Base-by-base conservation (phyloP, 2,329 filamentous ascomycete species). In the Alternaria infectoria region DNA sequence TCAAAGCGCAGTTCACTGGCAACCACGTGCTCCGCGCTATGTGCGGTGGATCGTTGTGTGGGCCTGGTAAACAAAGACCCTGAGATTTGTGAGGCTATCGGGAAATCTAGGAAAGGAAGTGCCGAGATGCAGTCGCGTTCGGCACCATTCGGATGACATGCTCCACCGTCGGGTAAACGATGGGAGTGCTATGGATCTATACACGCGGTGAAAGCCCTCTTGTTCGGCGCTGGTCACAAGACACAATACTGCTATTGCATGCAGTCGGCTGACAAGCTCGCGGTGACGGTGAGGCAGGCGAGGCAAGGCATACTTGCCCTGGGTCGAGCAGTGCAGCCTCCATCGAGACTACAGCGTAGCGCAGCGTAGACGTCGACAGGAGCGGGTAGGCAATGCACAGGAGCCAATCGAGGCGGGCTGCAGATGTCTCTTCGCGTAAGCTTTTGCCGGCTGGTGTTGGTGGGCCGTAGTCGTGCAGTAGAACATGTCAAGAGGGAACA, bases 71-170 rank as follows among this genome's bases (percentile, higher is more conserved):
- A 65, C 49, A 65, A 36, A 65, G 69, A 73, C 69, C 68, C 71
- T 70, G 69, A 69, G 59, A 59, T 62, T 47, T 65, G 59, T 69
- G 63, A 60, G 56, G 64, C 36, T 49, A 40, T 69, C 70, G 71
- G 71, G 65, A 68, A 60, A 70, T 68, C 57, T 73, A 74, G 72
- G 72, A 65, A 70, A 54, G 57, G 26, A 57, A 65, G 40, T 60
- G 62, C 66, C 57, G 63, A 66, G 7, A 23, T 36, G 19, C 28
- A 40, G 43, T 32, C 47, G 51, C n/a, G 44, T 56, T 58, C 65
- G 63, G 63, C 56, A 58, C 50, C 43, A 61, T 32, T 67, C 66
- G 69, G 68, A 64, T 63, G 51, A 54, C 32, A 50, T 61, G 58
- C 62, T 64, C 43, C 59, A 59, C 57, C 30, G 36, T 68, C 64